phyloP scores from a whole-genome alignment of 805 yeast species.

The Myxozyma monticola region DNA sequence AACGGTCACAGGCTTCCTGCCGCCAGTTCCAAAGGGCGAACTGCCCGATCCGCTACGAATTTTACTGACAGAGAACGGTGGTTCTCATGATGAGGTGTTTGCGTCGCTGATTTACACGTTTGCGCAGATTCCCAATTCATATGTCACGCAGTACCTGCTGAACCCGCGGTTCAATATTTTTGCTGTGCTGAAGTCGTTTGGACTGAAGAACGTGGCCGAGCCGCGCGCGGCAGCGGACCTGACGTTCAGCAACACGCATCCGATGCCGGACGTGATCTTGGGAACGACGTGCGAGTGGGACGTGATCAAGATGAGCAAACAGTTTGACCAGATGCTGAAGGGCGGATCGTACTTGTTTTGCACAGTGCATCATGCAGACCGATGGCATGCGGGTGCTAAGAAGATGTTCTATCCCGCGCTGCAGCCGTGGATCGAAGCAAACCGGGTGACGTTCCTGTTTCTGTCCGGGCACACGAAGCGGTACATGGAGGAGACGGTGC shows the following conservation, averaged over 20 bases:
- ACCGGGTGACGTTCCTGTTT: conserved; percentile 24
- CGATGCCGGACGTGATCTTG: conserved; percentile 25
- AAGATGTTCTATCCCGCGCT: conserved; percentile 23
- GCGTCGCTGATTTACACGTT: conserved; percentile 30
- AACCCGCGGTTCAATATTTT: conserved; percentile 26
- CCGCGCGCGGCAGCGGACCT: conserved; percentile 22
- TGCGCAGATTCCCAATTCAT: conserved; percentile 27
- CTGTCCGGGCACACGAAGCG: conserved; percentile 27
- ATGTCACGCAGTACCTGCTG: conserved; percentile 24
- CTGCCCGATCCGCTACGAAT: conserved; percentile 27
- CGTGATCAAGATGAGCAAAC: conserved; percentile 14
- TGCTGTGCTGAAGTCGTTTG: conserved; percentile 22
- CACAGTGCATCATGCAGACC: conserved; percentile 28
- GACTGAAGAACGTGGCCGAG: conserved; percentile 16
- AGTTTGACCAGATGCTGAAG: conserved; percentile 16
- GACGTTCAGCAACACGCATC: conserved; percentile 23
- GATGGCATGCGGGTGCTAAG: conserved; percentile 26
- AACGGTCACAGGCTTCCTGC: conserved; percentile 6
- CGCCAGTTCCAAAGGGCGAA: conserved; percentile 17
- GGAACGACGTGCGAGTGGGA: conserved; percentile 31
- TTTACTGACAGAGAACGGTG: conserved; percentile 24
- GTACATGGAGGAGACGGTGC: conserved; percentile 20
- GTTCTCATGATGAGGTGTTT: conserved; percentile 30
- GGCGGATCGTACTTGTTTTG: conserved; percentile 26
- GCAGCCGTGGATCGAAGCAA: conserved; percentile 27